Evolutionary conservation across 75 land plant species (phyloP).

Genomic region (Azolla pinnata): DNA sequence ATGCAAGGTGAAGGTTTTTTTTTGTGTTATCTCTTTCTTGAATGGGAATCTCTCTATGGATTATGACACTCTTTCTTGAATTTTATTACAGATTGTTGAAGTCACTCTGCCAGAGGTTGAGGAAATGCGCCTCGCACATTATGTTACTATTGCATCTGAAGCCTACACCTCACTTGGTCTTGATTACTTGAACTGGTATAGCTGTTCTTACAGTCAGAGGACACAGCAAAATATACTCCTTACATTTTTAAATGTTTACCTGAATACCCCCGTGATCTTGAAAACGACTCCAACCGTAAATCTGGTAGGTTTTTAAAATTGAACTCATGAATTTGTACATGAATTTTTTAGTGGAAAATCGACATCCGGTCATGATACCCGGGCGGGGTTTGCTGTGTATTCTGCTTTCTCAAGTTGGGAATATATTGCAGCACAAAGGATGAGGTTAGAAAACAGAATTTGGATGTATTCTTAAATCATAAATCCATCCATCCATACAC

Average conservation of each 20-base stretch:
- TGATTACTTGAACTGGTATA: conserved; percentile 44
- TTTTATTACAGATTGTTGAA: conserved; percentile 38
- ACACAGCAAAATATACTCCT: background rate
- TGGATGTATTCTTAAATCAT: no score
- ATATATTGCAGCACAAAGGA: conserved; percentile 69
- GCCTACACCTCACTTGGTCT: conserved; percentile 44
- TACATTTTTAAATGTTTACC: no score
- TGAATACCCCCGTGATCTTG: no score
- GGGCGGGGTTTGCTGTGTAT: conserved; percentile 58
- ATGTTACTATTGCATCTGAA: conserved; percentile 64
- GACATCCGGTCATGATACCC: conserved; percentile 60
- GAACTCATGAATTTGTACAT: no score
- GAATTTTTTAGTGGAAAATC: conserved; percentile 32
- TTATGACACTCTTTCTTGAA: background rate
- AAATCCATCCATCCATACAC: no score
- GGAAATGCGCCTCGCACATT: conserved; percentile 74
- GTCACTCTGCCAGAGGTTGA: conserved; percentile 80
- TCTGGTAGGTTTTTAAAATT: no score
- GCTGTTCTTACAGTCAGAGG: background rate
- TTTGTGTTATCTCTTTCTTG: background rate
- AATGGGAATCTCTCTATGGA: background rate
- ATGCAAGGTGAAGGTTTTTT: conserved; percentile 47
- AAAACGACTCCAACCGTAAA: no score
- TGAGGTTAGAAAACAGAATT: no score
- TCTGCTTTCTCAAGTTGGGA: conserved; percentile 53